phyloP scores from a whole-genome alignment of 176 grass and related monocot genomes.

The Phoenix roebelenii region DNA sequence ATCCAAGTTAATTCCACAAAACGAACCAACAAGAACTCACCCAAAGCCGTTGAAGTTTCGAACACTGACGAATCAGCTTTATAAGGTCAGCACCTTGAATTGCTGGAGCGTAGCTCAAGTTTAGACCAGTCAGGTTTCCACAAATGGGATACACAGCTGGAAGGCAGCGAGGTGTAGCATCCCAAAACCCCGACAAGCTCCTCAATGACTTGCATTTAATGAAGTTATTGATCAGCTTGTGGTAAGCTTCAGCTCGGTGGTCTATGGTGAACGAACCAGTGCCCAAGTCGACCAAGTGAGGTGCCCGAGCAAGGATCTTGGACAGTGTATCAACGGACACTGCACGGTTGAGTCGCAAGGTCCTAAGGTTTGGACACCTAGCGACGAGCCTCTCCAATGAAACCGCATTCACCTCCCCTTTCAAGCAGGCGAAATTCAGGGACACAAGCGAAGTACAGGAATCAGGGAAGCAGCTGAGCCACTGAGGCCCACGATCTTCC shows the following conservation, averaged over 20 bases:
- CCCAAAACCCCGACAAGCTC: slow-evolving; percentile 84
- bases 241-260: slow-evolving; percentile 31
- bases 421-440: slow-evolving; percentile 81
- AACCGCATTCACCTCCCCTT: slow-evolving; percentile 50
- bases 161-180: slow-evolving; percentile 38
- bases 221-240: slow-evolving; percentile 33
- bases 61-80: slow-evolving; percentile 50
- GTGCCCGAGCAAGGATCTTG: slow-evolving; percentile 46
- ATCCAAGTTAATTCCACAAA: neutral
- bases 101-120: slow-evolving; percentile 65
- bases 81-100: slow-evolving; percentile 49
- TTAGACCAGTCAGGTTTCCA: slow-evolving; percentile 53
- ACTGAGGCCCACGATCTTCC: slow-evolving; percentile 68
- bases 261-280: slow-evolving; percentile 52
- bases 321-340: slow-evolving; percentile 55
- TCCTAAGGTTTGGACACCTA: slow-evolving; percentile 63
- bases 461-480: slow-evolving; percentile 80
- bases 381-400: slow-evolving; percentile 62
- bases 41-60: slow-evolving; percentile 80
- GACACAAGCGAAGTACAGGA: slow-evolving; percentile 66
- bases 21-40: slow-evolving; percentile 33
- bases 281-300: slow-evolving; percentile 57
- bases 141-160: slow-evolving; percentile 44
- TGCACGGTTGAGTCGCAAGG: slow-evolving; percentile 61
- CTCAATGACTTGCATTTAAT: slow-evolving; percentile 56